Evolutionary conservation across 192 early-diverging fungal genomes (phyloP), one percentile per base, ranked within the genome.

Genomic region (Geranomyces variabilis): DNA sequence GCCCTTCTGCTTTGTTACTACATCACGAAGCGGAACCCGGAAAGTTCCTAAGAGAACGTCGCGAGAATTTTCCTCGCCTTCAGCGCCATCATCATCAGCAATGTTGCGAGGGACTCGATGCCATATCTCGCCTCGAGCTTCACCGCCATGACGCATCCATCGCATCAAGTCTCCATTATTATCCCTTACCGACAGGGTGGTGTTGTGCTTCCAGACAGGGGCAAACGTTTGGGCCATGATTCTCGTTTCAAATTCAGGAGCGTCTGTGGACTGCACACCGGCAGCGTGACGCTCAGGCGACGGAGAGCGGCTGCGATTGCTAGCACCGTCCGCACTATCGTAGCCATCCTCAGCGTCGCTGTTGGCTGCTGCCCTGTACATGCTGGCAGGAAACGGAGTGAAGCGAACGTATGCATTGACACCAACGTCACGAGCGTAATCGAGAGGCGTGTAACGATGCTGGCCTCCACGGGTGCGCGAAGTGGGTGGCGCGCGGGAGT

Each of bases 81-180:
- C 10, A 10, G 36, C 10, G 10, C 10, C 36, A 48, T 48, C n/a
- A 13, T 66, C 24, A 62, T 59, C 66, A n/a, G 12, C 58, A n/a
- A 46, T 29, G 22, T 49, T 41, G 17, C n/a, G 41, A 19, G 60
- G 47, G 15, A 65, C 58, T 3, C 46, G 31, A 34, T 79, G 75
- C 79, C 79, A 81, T 28, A 81, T 56, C 59, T 81, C 76, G 5
- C 79, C 79, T 6, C 69, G 31, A 10, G 69, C 73, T n/a, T 41
- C 34, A 7, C 76, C 79, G 44, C 73, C 76, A 15, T 71, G 26
- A 24, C 48, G 26, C 30, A 81, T 81, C 73, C 73, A 81, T 14
- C 63, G 7, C 19, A 81, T n/a, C 1, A 77, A 44, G 12, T 58
- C 51, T 15, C 63, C 75, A 46, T 71, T 73, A 17, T 71, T 33